These are phyloP conservation scores for Claviceps capensis DNA, from an alignment of 2,329 filamentous ascomycete species.

Conservation along the genomic window DNA sequence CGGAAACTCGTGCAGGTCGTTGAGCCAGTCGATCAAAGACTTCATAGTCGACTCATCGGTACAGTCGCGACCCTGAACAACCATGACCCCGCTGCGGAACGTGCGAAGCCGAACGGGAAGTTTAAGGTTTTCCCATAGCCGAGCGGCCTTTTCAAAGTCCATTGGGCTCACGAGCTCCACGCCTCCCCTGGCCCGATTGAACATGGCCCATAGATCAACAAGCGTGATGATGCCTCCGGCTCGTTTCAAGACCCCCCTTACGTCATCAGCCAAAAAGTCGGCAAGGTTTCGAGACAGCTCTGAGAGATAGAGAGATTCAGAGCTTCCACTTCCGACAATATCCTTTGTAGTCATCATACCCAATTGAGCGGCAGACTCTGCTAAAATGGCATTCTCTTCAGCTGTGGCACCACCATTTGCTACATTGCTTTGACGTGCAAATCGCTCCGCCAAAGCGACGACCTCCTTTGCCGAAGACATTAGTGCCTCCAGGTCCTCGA, in stretches of 20 bases:
- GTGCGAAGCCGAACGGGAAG: conserved; percentile 75
- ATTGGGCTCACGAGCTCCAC: conserved; percentile 86
- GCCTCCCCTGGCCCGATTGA: conserved; percentile 83
- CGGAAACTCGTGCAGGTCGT: conserved; percentile 53
- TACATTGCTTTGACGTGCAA: conserved; percentile 54
- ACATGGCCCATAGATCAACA: conserved; percentile 86
- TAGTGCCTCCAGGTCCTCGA: conserved; percentile 88
- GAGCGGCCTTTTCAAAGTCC: conserved; percentile 83
- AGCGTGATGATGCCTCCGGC: conserved; percentile 82
- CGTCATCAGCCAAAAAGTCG: conserved; percentile 79
- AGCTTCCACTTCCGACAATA: conserved; percentile 63
- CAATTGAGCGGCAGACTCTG: conserved; percentile 64
- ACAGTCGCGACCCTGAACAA: conserved; percentile 76
- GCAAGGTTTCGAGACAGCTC: conserved; percentile 75
- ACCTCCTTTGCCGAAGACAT: conserved; percentile 98
- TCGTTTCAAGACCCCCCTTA: conserved; percentile 59
- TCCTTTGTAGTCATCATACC: conserved; percentile 91
- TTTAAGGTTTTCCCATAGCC: conserved; percentile 75
- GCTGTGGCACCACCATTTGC: conserved; percentile 45
- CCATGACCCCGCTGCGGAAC: conserved; percentile 88
- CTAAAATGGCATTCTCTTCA: conserved; percentile 62
- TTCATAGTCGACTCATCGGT: conserved; percentile 84
- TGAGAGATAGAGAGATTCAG: conserved; percentile 78
- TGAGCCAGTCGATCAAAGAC: conserved; percentile 63
- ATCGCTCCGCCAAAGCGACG: conserved; percentile 79